phyloP scores from a whole-genome alignment of 2,329 filamentous ascomycete genomes.

The Fusarium tanahbumbuense region DNA sequence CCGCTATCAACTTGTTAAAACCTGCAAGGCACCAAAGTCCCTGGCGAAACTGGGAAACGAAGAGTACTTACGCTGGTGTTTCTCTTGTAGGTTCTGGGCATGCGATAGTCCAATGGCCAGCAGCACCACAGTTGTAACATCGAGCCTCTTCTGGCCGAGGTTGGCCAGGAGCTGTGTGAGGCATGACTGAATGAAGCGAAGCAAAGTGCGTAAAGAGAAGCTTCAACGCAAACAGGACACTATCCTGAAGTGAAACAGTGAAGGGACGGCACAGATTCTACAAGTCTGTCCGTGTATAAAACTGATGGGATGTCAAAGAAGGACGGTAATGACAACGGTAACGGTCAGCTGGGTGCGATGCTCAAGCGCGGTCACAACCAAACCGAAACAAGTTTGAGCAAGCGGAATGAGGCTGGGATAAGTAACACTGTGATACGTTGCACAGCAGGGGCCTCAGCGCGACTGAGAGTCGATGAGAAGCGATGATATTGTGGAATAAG shows the following conservation, averaged over 20 bases:
- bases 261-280: background rate
- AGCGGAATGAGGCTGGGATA: constrained; percentile 29
- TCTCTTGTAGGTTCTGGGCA: constrained; percentile 63
- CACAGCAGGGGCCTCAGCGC: constrained; percentile 24
- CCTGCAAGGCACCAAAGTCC: background rate
- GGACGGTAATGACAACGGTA: constrained; percentile 19
- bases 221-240: constrained; percentile 8
- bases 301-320: constrained; percentile 14
- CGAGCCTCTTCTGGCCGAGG: constrained; percentile 52
- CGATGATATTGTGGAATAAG: background rate
- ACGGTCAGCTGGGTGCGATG: constrained; percentile 21
- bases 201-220: background rate
- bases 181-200: constrained; percentile 40
- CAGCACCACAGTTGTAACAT: constrained; percentile 66
- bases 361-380: constrained; percentile 21
- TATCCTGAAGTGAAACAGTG: background rate
- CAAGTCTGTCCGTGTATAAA: constrained; percentile 15
- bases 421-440: constrained; percentile 37
- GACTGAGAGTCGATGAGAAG: constrained; percentile 14
- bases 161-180: constrained; percentile 46
- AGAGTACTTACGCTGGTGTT: constrained; percentile 61
- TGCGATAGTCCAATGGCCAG: constrained; percentile 64
- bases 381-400: constrained; percentile 21
- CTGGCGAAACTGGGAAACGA: background rate
- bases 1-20: constrained; percentile 46